Percentiles rank a stretch among this genome's conserved stretches.
Conservation (phyloP, 2,329 filamentous ascomycete species). For the Rhynchosporium graminicola region DNA sequence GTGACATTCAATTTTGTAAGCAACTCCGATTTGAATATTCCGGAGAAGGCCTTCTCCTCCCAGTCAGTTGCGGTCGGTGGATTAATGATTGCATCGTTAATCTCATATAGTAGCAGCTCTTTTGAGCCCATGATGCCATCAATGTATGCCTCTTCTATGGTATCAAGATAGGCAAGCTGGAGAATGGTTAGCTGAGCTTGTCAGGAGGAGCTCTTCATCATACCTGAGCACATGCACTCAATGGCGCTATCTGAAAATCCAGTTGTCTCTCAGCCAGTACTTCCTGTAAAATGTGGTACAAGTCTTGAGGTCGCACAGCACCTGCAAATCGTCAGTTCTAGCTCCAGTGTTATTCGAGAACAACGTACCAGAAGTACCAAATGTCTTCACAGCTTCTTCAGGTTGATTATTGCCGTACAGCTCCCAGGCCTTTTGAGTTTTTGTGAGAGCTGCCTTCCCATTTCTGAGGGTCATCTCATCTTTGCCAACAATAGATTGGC, state of each 20-base stretch:
- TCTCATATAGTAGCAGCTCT: slow-evolving; percentile 82
- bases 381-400: slow-evolving; percentile 79
- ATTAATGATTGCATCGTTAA: slow-evolving; percentile 72
- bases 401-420: slow-evolving; percentile 82
- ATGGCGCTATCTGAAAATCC: slow-evolving; percentile 81
- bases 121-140: slow-evolving; percentile 82
- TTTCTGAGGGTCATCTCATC: slow-evolving; percentile 68
- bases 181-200: slow-evolving; percentile 6
- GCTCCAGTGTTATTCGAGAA: neutral
- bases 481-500: slow-evolving; percentile 75
- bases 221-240: slow-evolving; percentile 85
- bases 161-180: slow-evolving; percentile 77
- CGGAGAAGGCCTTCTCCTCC: slow-evolving; percentile 63
- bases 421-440: slow-evolving; percentile 80
- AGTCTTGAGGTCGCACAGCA: slow-evolving; percentile 67
- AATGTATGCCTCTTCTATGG: slow-evolving; percentile 64
- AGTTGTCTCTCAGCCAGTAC: slow-evolving; percentile 69
- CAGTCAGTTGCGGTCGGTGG: slow-evolving; percentile 66
- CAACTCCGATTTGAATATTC: slow-evolving; percentile 66
- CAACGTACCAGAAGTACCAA: slow-evolving; percentile 73
- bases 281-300: slow-evolving; percentile 75
- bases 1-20: slow-evolving; percentile 67
- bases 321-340: slow-evolving; percentile 51
- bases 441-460: slow-evolving; percentile 64
- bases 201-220: slow-evolving; percentile 24